These are phyloP conservation scores for Xylariaceae sp. DNA, from an alignment of 2,329 filamentous ascomycete genomes.

Conservation along the genomic window DNA sequence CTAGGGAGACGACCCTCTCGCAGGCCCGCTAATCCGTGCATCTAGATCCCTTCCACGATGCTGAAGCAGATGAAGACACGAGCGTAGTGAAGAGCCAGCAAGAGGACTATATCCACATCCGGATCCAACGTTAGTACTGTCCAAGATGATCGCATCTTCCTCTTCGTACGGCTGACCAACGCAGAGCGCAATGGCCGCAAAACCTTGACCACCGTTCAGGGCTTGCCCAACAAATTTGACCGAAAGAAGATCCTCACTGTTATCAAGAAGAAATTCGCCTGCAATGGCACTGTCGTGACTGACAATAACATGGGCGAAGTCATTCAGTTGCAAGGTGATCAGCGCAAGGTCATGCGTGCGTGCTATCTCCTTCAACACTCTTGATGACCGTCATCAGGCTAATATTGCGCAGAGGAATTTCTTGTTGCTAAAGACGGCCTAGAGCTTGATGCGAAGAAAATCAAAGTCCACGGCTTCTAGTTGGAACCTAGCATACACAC, in stretches of 20 bases:
- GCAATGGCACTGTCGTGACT: conserved; percentile 99
- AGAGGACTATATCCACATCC: conserved; percentile 98
- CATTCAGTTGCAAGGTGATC: conserved; percentile 99
- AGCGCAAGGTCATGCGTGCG: conserved; percentile 88
- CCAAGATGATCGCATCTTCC: neutral
- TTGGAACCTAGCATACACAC: conserved; percentile 11
- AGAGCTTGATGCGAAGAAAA: conserved; percentile 92
- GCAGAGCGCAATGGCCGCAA: conserved; percentile 99
- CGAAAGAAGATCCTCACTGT: conserved; percentile 94
- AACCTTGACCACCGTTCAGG: conserved; percentile 99
- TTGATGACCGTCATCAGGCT: neutral
- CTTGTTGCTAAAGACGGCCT: conserved; percentile 93
- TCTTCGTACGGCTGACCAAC: conserved; percentile 6
- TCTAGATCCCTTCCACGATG: conserved; percentile 97
- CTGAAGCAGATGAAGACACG: conserved; percentile 91
- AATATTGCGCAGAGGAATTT: conserved; percentile 70
- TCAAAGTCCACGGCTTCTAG: conserved; percentile 81
- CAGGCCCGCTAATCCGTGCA: conserved; percentile 23
- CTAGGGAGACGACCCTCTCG: conserved; percentile 15
- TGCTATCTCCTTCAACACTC: neutral
- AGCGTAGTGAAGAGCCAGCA: conserved; percentile 86
- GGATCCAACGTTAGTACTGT: conserved; percentile 86
- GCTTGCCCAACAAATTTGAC: conserved; percentile 97
- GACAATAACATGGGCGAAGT: conserved; percentile 98
- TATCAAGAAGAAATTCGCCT: conserved; percentile 63